Evolutionary conservation across 371 early-diverging fungal species (phyloP), one percentile per base, ranked within the genome.

Genomic region (Dichotomocladium elegans): DNA sequence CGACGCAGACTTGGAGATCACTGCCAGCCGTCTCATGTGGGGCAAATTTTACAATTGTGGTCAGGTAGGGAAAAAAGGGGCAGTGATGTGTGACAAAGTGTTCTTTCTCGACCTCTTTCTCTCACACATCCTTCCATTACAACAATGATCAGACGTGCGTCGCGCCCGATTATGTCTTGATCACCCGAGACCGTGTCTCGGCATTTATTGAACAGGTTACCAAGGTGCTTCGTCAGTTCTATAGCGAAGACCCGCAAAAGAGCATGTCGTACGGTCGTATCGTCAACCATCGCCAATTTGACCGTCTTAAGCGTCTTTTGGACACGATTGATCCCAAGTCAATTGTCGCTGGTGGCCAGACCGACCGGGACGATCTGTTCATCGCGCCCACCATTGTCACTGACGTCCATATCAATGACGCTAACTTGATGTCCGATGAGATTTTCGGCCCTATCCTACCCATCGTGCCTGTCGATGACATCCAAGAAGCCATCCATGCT

Each of bases 361-460:
- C 64, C 0, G 80, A 87, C 41, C 72, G 74, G 11, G 54, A 63
- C 9, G 84, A 87, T 40, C 59, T 77, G 8, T 90, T 67, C 57
- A 74, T 92, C 35, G 77, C 83, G 5, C 90, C 90, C 9, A 86
- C 86, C 3, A 47, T 90, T 10, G 69, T 92, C 4, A 56, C 66
- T 15, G 70, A 82, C n/a, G 80, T 89, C 11, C 55, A 64, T 14
- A 35, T 70, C 8, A 55, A 74, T 14, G 75, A 79, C 26, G 68
- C 64, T 55, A 55, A 63, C 12, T 56, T 91, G 48, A 89, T 92
- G 90, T 55, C 75, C 29, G 81, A 86, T 22, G 92, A 90, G 54
- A 77, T 90, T 28, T 90, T 90, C 64, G 87, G 86, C 3, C 98
- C 98, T 3, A 66, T 96, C 29, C 70, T 97, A 49, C 94, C 94